These are phyloP conservation scores for Epichloe typhina DNA, from an alignment of 2,329 filamentous ascomycete genomes.

Conservation along the genomic window DNA sequence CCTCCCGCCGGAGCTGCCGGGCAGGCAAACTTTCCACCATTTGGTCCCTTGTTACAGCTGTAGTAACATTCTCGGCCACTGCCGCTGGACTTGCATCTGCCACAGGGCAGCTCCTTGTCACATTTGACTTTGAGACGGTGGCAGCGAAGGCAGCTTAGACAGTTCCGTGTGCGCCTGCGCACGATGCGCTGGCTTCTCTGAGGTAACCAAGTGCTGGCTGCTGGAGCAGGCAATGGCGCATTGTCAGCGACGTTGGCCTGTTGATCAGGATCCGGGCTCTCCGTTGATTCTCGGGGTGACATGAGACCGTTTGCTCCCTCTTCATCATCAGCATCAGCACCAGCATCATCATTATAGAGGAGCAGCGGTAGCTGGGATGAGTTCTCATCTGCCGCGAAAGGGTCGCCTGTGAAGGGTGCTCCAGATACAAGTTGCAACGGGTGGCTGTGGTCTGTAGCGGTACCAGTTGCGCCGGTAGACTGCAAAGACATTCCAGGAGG, in stretches of 20 bases:
- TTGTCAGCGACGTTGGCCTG: slow-evolving; percentile 4
- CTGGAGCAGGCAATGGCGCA: slow-evolving; percentile 1
- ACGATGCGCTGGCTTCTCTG: slow-evolving; percentile 13
- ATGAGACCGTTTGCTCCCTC: slow-evolving; percentile 14
- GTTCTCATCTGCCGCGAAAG: no score
- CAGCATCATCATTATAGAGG: no score
- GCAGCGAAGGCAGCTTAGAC: slow-evolving; percentile 22
- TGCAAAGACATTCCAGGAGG: not conserved
- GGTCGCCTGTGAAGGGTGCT: no score
- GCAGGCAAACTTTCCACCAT: slow-evolving; percentile 22
- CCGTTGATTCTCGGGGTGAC: slow-evolving; percentile 16
- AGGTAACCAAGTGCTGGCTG: not conserved
- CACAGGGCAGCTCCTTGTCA: slow-evolving; percentile 24
- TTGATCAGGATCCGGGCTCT: slow-evolving; percentile 14
- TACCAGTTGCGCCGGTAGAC: no score
- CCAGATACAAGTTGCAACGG: no score
- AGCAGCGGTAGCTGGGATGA: no score
- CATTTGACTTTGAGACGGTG: slow-evolving; percentile 26
- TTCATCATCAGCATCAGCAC: not conserved
- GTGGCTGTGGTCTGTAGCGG: no score
- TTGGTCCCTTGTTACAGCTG: slow-evolving; percentile 23
- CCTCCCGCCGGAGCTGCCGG: slow-evolving; percentile 15
- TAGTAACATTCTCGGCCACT: slow-evolving; percentile 24
- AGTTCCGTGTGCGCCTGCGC: slow-evolving; percentile 23
- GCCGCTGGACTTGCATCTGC: slow-evolving; percentile 20